Base-by-base conservation (phyloP, 495 filamentous ascomycete species). In the Cryomyces minteri region DNA sequence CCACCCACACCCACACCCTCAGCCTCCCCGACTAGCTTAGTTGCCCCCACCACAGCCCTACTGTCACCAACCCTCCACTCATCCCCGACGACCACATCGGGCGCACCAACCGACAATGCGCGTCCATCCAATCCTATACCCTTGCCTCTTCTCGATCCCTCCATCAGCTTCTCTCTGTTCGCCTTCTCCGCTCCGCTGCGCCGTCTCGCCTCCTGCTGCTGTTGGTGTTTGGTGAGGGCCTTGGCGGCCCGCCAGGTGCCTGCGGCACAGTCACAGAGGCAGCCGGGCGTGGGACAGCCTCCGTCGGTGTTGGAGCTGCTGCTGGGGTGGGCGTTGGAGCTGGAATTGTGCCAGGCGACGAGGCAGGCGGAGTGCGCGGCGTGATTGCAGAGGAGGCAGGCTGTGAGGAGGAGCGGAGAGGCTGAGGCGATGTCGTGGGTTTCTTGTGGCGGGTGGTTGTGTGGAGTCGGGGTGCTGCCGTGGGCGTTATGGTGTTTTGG, bases 341-440 rank as follows among this genome's bases (percentile, higher is more conserved):
- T 25, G 18, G 18, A 2, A 31, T 44, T 45, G 34, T 59, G 56
- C 62, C 61, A 63, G 10, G 52, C 48, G 7, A 40, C 40, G 4
- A 59, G 44, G 41, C 62, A 65, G 9, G 53, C 47, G 0, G 52
- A 48, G 43, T 65, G 62, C 7, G 51, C 55, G 38, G 48, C 49
- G 41, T 65, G 62, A 10, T 52, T 53, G 51, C 62, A 65, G 8
- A 56, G 45, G 33, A 54, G 45, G 54, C 62, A 65, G 32, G 51
- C 51, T 5, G 56, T 48, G 52, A 58, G 53, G 25, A 65, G 41
- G 28, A 28, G 34, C 11, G 14, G 25, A 12, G 50, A 9, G 48
- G 45, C 0, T 34, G 38, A n/a, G 32, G 14, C 18, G 33, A 29
- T 11, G 11, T 43, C 31, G 18, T 25, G 18, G 18, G 18, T 25